These are phyloP conservation scores for Peronosclerospora sorghi DNA, from an alignment of 352 stramenopile species.

Conservation along the genomic window DNA sequence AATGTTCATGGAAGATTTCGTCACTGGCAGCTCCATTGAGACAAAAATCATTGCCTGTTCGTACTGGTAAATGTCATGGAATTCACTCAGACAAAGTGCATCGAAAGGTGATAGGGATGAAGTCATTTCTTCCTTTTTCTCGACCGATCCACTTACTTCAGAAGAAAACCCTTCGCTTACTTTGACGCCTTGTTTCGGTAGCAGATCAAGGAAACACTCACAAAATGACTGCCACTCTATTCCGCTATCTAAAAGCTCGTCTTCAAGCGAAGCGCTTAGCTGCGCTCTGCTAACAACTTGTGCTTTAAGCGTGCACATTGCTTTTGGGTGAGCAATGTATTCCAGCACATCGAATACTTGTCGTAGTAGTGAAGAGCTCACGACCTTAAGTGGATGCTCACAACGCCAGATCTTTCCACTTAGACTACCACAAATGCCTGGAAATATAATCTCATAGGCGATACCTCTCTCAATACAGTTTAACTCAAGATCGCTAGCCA, in stretches of 20 bases:
- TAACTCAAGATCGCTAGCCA: conserved; percentile 16
- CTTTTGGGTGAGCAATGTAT: conserved; percentile 11
- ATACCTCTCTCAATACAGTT: conserved; percentile 11
- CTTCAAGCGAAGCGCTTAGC: conserved; percentile 1
- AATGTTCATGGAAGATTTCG: not conserved
- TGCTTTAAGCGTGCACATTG: conserved; percentile 12
- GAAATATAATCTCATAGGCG: conserved; percentile 24
- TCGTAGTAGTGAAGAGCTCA: conserved; percentile 22
- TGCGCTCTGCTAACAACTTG: conserved; percentile 11
- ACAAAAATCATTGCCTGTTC: conserved; percentile 32
- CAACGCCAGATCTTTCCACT: conserved; percentile 23
- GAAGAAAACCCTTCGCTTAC: not conserved
- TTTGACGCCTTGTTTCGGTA: conserved; percentile 1
- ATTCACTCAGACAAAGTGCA: conserved; percentile 28
- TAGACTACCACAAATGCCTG: conserved; percentile 5
- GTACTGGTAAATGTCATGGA: conserved; percentile 33
- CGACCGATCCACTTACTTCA: not conserved
- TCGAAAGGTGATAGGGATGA: conserved; percentile 24
- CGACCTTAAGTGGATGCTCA: conserved; percentile 30
- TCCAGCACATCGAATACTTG: conserved; percentile 26
- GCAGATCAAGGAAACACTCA: conserved; percentile 9
- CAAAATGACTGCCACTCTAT: conserved; percentile 23
- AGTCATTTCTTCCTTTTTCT: conserved; percentile 1
- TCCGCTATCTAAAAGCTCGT: conserved; percentile 2
- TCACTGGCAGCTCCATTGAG: conserved; percentile 18